Evolutionary conservation across 345 rosid genomes (phyloP), one percentile per base, ranked within the genome.

Genomic region (Anacardium occidentale): DNA sequence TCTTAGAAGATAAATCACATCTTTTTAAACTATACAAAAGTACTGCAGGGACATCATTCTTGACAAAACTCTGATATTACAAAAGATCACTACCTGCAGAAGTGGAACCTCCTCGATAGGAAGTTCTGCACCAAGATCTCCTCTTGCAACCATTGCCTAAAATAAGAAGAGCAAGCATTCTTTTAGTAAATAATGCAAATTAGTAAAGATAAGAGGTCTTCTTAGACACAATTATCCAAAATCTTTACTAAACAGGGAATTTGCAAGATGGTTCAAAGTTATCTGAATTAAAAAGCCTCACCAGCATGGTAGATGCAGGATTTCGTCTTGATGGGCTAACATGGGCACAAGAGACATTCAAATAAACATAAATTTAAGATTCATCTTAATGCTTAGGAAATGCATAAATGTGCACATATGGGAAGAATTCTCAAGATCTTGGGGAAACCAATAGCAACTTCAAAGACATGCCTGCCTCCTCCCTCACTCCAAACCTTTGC

Each of bases 81-180:
- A 76, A 70, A 77, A 56, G 53, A 34, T 53, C 76, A 71, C 62
- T 81, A 92, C 98, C 96, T 95, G 99, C 77, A 95, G 82, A 81
- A 95, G 93, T 64, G 99, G 98, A 64, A 92, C 99, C 84, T 92
- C 99, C 87, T 95, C 99, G 53, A 92, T 91, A 32, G 99, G 99
- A 78, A 95, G 98, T 88, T 95, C 98, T 63, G 99, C 98, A 73
- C 99, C 99, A 81, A 95, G 99, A 86, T 95, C 99, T 81, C 99
- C 99, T 88, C 99, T 88, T 70, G 99, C 99, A 76, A 95, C 99
- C 99, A 95, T 95, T 60, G 99, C 99, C 99, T 95, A 66, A 47
- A 71, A 74, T 32, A 45, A 68, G 54, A 53, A 74, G 50, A 52
- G 32, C 18, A 61, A 8, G 25, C 32, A 51, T 50, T 48, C 72